A percentile compares a stretch with the other conserved stretches of the same genome.
Evolutionary conservation across 768 basidiomycete species (phyloP).

Genomic region (Trametes cubensis): DNA sequence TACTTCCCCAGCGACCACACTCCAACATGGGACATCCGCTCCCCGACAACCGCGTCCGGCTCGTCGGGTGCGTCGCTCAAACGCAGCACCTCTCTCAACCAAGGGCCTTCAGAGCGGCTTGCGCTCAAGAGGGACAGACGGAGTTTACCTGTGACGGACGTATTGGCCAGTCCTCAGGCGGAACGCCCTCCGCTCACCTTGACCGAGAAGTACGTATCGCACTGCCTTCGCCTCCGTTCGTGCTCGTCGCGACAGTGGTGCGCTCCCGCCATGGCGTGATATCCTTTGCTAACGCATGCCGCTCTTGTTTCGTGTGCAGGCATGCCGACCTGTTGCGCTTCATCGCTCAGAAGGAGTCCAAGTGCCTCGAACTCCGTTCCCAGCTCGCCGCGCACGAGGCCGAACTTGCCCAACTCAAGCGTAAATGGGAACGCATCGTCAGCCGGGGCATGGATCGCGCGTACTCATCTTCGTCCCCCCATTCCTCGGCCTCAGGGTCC

Average conservation of each 20-base stretch:
- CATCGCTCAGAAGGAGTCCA: slow-evolving; percentile 86
- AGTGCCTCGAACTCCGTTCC: slow-evolving; percentile 78
- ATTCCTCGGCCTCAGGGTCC: slow-evolving; percentile 35
- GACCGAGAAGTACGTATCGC: slow-evolving; percentile 64
- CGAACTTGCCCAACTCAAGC: slow-evolving; percentile 74
- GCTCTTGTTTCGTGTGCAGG: slow-evolving; percentile 39
- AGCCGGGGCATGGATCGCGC: slow-evolving; percentile 57
- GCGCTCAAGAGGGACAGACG: slow-evolving; percentile 33
- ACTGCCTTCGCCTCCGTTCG: not conserved
- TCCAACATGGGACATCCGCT: slow-evolving; percentile 29
- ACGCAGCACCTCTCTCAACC: slow-evolving; percentile 30
- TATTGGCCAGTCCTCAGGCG: slow-evolving; percentile 11
- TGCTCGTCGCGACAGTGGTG: not conserved
- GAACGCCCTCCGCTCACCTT: slow-evolving; percentile 54
- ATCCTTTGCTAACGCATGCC: not conserved
- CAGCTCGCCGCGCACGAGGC: slow-evolving; percentile 73
- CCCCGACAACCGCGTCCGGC: slow-evolving; percentile 25
- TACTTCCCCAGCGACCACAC: slow-evolving; percentile 44
- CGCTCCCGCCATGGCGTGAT: not conserved
- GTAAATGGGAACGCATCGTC: slow-evolving; percentile 83
- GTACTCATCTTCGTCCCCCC: slow-evolving; percentile 29
- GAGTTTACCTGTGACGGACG: slow-evolving; percentile 31
- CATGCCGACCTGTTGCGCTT: slow-evolving; percentile 81
- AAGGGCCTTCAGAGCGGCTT: slow-evolving; percentile 12
- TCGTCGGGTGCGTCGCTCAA: slow-evolving; percentile 17